Conservation (phyloP, 176 grass and related monocot species). For the Triticum aestivum region DNA sequence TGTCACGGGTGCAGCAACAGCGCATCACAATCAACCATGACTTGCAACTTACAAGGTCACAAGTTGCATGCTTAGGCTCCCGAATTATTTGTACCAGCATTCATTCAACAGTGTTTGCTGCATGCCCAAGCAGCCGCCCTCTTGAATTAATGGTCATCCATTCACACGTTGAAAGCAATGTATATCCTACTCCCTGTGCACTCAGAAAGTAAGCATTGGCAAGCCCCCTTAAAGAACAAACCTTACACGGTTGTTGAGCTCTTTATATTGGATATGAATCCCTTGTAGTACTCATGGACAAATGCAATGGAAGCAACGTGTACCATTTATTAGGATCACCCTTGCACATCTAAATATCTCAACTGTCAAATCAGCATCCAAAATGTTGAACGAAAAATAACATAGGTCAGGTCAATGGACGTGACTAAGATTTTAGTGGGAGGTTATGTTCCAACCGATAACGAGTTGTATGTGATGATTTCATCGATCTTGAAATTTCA, state of each 20-base stretch:
- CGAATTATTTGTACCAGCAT: not conserved
- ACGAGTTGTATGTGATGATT: no score
- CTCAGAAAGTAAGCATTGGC: not conserved
- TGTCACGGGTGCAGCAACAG: not conserved
- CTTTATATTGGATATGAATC: not conserved
- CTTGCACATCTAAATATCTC: not conserved
- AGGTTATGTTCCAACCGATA: no score
- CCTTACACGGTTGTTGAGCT: not conserved
- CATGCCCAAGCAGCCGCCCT: not conserved
- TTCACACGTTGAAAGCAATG: slow-evolving; percentile 25
- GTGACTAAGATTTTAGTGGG: no score
- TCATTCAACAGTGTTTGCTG: not conserved
- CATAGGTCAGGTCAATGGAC: not conserved
- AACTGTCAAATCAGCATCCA: not conserved
- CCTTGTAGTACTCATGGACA: not conserved
- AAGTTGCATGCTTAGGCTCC: not conserved
- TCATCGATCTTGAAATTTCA: no score
- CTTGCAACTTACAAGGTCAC: not conserved
- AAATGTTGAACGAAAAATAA: not conserved
- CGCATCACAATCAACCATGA: not conserved
- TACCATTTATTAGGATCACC: not conserved
- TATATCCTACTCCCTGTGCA: not conserved
- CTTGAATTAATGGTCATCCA: not conserved
- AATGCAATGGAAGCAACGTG: not conserved
- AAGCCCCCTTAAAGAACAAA: not conserved